A percentile compares a stretch with the other conserved stretches of the same genome.
phyloP scores from a whole-genome alignment of 1,139 yeast genomes.

The Magnusiomyces suaveolens region DNA sequence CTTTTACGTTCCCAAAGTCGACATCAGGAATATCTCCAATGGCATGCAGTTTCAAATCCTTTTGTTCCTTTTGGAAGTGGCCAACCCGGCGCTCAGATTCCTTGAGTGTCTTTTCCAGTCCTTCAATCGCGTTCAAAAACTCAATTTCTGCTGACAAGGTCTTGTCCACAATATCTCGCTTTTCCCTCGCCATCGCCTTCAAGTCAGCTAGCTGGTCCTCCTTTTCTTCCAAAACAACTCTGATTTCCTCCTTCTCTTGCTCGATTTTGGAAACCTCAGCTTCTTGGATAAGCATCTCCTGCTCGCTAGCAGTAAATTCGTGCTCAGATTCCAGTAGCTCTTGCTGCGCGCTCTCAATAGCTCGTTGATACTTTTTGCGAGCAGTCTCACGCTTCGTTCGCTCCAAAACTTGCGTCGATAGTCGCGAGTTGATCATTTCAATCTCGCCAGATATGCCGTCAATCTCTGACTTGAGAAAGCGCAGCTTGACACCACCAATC shows the following conservation, averaged over 20 bases:
- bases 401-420: slow-evolving; percentile 53
- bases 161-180: slow-evolving; percentile 47
- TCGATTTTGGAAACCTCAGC: slow-evolving; percentile 19
- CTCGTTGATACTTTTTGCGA: slow-evolving; percentile 43
- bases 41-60: slow-evolving; percentile 25
- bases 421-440: slow-evolving; percentile 50
- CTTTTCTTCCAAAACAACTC: slow-evolving; percentile 27
- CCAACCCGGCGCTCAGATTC: slow-evolving; percentile 37
- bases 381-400: slow-evolving; percentile 61
- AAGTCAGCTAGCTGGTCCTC: slow-evolving; percentile 34
- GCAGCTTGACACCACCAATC: slow-evolving; percentile 82
- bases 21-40: slow-evolving; percentile 21
- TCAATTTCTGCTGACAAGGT: slow-evolving; percentile 65
- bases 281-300: slow-evolving; percentile 19
- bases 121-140: slow-evolving; percentile 54
- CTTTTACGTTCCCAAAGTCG: slow-evolving; percentile 2
- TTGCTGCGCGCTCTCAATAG: slow-evolving; percentile 38
- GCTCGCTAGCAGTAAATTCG: slow-evolving; percentile 31
- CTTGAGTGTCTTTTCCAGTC: slow-evolving; percentile 38
- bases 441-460: slow-evolving; percentile 64
- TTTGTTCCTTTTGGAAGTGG: slow-evolving; percentile 27
- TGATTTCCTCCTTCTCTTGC: slow-evolving; percentile 30
- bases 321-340: slow-evolving; percentile 25
- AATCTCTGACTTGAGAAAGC: slow-evolving; percentile 73
- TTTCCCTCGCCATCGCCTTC: slow-evolving; percentile 42